Percentiles rank a stretch among this genome's conserved stretches.
phyloP scores from a whole-genome alignment of 345 rosid species.

The Garcia nutans region DNA sequence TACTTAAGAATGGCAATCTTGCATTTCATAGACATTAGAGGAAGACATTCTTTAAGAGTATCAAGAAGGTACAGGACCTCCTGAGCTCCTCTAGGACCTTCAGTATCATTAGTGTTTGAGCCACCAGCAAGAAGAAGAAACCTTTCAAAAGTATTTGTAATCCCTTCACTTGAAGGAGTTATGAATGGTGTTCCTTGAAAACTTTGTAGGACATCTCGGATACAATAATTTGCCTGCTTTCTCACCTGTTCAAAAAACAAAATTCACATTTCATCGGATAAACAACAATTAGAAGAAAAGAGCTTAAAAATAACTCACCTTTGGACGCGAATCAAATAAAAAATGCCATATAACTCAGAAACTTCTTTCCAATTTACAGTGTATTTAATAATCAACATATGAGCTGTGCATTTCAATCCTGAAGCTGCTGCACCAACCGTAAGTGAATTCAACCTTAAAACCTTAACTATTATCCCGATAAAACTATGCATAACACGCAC shows the following conservation, averaged over 20 bases:
- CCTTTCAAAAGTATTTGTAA: slow-evolving; percentile 58
- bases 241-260: too few relatives aligned
- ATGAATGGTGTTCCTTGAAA: too few relatives aligned
- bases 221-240: too few relatives aligned
- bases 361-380: slow-evolving; percentile 46
- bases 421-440: slow-evolving; percentile 43
- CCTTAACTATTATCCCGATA: slow-evolving; percentile 45
- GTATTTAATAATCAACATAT: slow-evolving; percentile 47
- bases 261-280: too few relatives aligned
- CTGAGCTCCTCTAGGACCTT: slow-evolving; percentile 72
- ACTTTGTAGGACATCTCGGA: too few relatives aligned
- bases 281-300: background rate
- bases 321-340: slow-evolving; percentile 53
- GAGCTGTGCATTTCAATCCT: slow-evolving; percentile 65
- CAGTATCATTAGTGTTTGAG: slow-evolving; percentile 45
- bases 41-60: slow-evolving; percentile 76
- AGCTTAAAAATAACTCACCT: slow-evolving; percentile 39
- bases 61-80: too few relatives aligned
- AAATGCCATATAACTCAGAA: slow-evolving; percentile 42
- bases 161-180: too few relatives aligned
- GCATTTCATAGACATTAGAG: slow-evolving; percentile 60
- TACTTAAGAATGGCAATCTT: slow-evolving; percentile 55
- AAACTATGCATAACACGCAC: too few relatives aligned
- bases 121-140: slow-evolving; percentile 68
- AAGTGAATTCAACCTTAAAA: slow-evolving; percentile 42